Evolutionary conservation across 306 rosid genomes (phyloP), one percentile per base, ranked within the genome.

Genomic region (Lupinus albus): DNA sequence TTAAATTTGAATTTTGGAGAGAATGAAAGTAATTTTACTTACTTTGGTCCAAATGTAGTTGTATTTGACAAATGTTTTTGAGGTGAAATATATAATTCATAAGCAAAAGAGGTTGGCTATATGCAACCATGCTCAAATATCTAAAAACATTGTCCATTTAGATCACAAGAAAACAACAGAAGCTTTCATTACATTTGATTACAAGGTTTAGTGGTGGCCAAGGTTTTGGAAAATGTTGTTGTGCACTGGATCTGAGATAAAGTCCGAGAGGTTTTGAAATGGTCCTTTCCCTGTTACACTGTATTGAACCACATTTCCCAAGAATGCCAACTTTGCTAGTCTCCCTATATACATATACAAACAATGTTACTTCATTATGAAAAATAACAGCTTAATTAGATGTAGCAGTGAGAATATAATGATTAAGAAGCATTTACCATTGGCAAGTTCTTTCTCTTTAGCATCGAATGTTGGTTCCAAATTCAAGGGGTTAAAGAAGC

Each of bases 401-500:
- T 18, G 7, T 61, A 20, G 16, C 4, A 13, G 9, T 15, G 28
- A 70, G 2, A n/a, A n/a, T n/a, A n/a, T n/a, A 45, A 20, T 1
- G 53, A 33, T 33, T 5, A 33, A 5, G 38, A 25, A 57, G 33
- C 1, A 36, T n/a, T 28, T 81, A 93, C 99, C 97, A 49, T 90
- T 94, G 60, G 97, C 99, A 56, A 94, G 4, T 63, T 94, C 99
- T 82, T 94, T 94, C 86, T 94, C 97, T 47, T 94, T 94, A 71
- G 99, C 96, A 71, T 94, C 97, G 0, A 15, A 15, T 68, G 99
- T 94, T 1, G 99, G 97, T 7, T 95, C 95, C 11, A 94, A 94
- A 76, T 90, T 94, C 63, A 94, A 86, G 35, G 99, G 99, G 83
- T 94, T 94, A 63, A 94, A 94, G 13, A 90, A 69, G 66, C 96